These are phyloP conservation scores for Sarcocystis neurona DNA, from an alignment of 169 alveolate species.

Conservation along the genomic window DNA sequence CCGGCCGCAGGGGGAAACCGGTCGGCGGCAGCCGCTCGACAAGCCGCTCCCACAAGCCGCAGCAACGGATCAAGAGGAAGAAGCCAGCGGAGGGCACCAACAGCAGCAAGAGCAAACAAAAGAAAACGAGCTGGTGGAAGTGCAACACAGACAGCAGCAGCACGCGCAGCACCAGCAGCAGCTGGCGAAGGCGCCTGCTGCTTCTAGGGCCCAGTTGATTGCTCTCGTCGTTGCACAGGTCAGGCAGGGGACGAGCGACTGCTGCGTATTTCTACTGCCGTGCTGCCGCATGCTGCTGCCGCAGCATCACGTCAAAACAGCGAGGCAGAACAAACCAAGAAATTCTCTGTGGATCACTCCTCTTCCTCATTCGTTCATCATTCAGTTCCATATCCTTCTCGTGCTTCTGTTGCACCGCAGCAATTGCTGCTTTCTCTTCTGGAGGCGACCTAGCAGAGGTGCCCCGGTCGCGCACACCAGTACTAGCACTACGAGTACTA, in stretches of 20 bases:
- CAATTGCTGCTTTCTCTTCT: too few relatives aligned
- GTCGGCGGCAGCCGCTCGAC: neutral
- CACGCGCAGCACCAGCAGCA: neutral
- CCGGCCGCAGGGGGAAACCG: neutral
- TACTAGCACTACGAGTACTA: too few relatives aligned
- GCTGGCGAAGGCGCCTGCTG: neutral
- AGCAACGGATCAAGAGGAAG: neutral
- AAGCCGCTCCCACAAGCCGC: neutral
- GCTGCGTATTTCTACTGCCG: too few relatives aligned
- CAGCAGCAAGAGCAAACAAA: neutral
- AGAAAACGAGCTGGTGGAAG: neutral
- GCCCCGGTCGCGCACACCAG: too few relatives aligned
- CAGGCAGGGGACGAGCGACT: neutral
- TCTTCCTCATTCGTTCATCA: too few relatives aligned
- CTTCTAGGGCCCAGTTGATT: neutral
- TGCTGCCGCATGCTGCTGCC: too few relatives aligned
- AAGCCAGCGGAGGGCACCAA: neutral
- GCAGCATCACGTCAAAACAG: too few relatives aligned
- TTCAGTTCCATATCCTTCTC: too few relatives aligned
- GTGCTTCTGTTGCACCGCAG: too few relatives aligned
- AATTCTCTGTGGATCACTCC: too few relatives aligned
- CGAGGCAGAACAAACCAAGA: too few relatives aligned
- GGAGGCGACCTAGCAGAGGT: too few relatives aligned
- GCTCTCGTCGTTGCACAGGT: constrained; percentile 1
- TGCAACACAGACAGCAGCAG: neutral